These are phyloP conservation scores for Agaricus sinodeliciosus DNA, from an alignment of 768 basidiomycete genomes.

Conservation along the genomic window DNA sequence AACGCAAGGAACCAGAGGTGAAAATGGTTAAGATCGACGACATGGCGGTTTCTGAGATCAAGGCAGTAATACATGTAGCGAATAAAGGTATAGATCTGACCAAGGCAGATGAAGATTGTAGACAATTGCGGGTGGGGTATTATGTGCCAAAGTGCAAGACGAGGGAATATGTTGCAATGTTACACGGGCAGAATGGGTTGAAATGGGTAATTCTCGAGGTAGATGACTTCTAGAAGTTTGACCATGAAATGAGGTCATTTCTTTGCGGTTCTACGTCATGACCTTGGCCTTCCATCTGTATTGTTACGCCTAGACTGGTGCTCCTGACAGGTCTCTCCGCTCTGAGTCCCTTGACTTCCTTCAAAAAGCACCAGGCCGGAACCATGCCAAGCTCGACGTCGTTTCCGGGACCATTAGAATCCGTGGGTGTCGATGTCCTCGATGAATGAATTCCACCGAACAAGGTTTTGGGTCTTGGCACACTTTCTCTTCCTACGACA, in stretches of 20 bases:
- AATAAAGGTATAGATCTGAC: not conserved
- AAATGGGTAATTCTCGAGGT: not conserved
- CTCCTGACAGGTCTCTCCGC: conserved; percentile 61
- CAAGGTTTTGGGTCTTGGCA: conserved; percentile 29
- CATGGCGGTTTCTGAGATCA: not conserved
- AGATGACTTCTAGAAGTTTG: conserved; percentile 42
- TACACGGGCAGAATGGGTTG: too few species aligned
- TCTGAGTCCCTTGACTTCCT: conserved; percentile 50
- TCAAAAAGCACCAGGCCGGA: conserved; percentile 73
- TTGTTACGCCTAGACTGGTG: conserved; percentile 56
- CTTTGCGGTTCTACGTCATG: conserved; percentile 26
- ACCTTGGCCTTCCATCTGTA: conserved; percentile 39
- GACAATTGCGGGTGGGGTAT: too few species aligned
- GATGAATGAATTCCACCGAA: conserved; percentile 21
- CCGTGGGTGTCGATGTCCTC: conserved; percentile 12
- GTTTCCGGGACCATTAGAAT: conserved; percentile 9
- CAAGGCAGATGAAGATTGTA: not conserved
- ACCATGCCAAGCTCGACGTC: conserved; percentile 65
- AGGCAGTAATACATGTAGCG: not conserved
- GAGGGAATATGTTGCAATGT: too few species aligned
- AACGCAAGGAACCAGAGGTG: too few species aligned
- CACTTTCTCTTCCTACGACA: conserved; percentile 51
- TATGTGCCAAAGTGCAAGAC: too few species aligned
- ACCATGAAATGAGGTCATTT: conserved; percentile 61
- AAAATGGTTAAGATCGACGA: too few species aligned